Conservation (phyloP, 1,139 yeast genomes). For the Diutina pseudorugosa region DNA sequence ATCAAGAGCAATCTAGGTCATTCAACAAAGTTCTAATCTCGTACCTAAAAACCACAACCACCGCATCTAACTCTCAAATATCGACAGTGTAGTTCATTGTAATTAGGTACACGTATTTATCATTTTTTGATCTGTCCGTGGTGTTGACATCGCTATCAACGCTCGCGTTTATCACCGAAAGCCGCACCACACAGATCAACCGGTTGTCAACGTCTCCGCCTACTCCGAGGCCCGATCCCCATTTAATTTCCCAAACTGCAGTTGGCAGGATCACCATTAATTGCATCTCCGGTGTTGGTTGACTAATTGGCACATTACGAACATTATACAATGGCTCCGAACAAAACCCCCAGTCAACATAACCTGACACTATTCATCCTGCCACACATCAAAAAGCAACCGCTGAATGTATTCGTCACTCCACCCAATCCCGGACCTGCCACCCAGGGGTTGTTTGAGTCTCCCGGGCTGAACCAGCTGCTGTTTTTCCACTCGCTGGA, state of each 20-base stretch:
- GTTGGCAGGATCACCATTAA: too few species aligned
- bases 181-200: neutral
- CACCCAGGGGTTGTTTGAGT: conserved; percentile 24
- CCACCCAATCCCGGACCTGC: conserved; percentile 35
- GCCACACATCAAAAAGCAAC: conserved; percentile 38
- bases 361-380: conserved; percentile 54
- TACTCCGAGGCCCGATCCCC: neutral
- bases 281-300: neutral
- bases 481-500: conserved; percentile 23
- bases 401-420: conserved; percentile 38
- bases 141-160: neutral
- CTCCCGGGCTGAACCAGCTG: conserved; percentile 30
- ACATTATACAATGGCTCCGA: neutral
- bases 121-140: too few species aligned
- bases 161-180: neutral
- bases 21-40: too few species aligned
- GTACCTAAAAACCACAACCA: too few species aligned
- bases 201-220: neutral
- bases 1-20: too few species aligned
- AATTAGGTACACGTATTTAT: too few species aligned
- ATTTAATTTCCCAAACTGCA: too few species aligned
- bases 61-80: too few species aligned
- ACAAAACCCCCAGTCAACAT: conserved; percentile 28
- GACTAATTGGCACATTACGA: neutral
- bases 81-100: too few species aligned